Evolutionary conservation across 257 asterid genomes (phyloP), one percentile per base, ranked within the genome.

Genomic region (Handroanthus guayacan): DNA sequence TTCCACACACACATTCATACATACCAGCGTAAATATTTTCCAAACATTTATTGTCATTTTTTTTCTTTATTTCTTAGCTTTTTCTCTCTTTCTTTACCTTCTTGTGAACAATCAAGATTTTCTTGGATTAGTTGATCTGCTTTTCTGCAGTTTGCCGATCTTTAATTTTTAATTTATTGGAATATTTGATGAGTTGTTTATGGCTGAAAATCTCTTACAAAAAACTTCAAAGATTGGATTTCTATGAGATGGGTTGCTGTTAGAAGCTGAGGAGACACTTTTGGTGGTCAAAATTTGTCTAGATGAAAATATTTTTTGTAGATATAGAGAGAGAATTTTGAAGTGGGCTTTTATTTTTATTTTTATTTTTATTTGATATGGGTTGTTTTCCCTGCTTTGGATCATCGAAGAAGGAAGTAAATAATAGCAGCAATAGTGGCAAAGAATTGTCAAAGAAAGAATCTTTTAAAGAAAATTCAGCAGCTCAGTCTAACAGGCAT

Each of bases 311-410:
- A 69, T 43, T 18, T 39, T 25, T 3, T 45, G 64, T 9, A 72
- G 50, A 80, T 57, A 51, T 43, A 61, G 25, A 60, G 67, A 45
- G 75, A 52, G 76, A 81, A 81, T 67, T 78, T 75, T 81, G 90
- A 64, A 79, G 88, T 80, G 86, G 86, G 83, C 6, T 63, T 81
- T 9, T 18, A 78, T 81, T n/a, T 52, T 81, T 60, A 65, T 73
- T 55, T 62, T 80, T 55, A 1, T 63, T 52, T 3, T 76, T 73
- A 77, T 81, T 76, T 68, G 84, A 84, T 58, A 85, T 86, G 97
- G 95, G 96, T 78, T 95, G 98, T 87, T 89, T 92, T 74, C 86
- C 91, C 75, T 95, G 99, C 85, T 91, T 89, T 84, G 92, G 92
- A 87, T 91, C 97, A 80, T 89, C 96, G 58, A 70, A 87, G 65